Base-by-base conservation (phyloP, 1,284 basidiomycete species). In the Porogramme epimiltina region DNA sequence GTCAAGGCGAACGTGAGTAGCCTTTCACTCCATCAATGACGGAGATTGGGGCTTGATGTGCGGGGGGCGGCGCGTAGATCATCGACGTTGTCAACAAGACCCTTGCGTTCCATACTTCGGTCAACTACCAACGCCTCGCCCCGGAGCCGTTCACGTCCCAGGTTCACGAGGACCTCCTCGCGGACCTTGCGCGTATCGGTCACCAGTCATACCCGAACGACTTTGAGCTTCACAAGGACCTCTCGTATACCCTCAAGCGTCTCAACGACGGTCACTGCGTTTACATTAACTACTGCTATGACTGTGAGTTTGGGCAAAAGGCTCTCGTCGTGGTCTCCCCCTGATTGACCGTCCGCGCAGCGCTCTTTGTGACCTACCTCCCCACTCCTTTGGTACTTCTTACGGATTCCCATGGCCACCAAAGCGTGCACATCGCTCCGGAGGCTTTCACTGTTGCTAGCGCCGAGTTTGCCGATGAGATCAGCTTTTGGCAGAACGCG, bases 261-360 rank as follows among this genome's bases (percentile, higher is more conserved):
- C 70, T 81, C 22, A 78, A 81, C 58, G 82, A 85, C 56, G 81
- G 82, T 0, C 82, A 84, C 59, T 81, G 79, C 59, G 75, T 75
- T 39, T 78, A 81, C 45, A 75, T 78, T 56, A 82, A 81, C 64
- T 64, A 71, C 38, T 83, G 80, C 58, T 83, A 77, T 59, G 81
- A 82, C 59, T 77, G 79, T 80, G 58, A 67, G 74, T 60, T 20
- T 11, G 28, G 28, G 28, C 6, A 31, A 6, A 6, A 31, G 6
- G 33, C 45, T 59, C 33, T 48, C 36, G 36, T 11, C 22, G 8
- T 37, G 33, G 4, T 10, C n/a, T 39, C 18, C 38, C 23, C 23
- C n/a, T n/a, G n/a, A n/a, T n/a, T 42, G 23, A 23, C 13, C 40
- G 40, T 9, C 9, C 16, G 16, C 24, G 2, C 37, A 69, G 68